Evolutionary conservation across 2,329 filamentous ascomycete species (phyloP).

Genomic region (Plenodomus tracheiphilus): DNA sequence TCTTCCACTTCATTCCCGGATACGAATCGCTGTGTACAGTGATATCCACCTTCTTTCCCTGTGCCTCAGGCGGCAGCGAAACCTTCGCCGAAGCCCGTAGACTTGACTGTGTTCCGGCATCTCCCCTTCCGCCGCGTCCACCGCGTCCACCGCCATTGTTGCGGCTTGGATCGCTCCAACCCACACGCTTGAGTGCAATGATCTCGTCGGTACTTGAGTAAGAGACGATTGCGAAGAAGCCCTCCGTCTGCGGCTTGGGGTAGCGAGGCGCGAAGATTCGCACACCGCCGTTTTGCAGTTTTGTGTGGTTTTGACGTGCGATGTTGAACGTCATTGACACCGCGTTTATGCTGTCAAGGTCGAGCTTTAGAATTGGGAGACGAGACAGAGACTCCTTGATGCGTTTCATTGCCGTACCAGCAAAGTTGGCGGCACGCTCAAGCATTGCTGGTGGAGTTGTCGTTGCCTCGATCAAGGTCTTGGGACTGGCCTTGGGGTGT

Average conservation of each 20-base stretch:
- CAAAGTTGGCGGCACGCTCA: conserved; percentile 49
- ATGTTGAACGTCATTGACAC: conserved; percentile 66
- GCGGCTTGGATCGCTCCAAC: conserved; percentile 60
- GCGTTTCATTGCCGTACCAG: conserved; percentile 52
- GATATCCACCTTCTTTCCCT: conserved; percentile 69
- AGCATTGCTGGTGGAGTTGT: conserved; percentile 21
- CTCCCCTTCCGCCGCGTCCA: conserved; percentile 9
- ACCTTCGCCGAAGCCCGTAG: conserved; percentile 61
- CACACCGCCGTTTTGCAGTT: conserved; percentile 54
- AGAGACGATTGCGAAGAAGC: conserved; percentile 83
- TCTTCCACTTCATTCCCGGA: conserved; percentile 69
- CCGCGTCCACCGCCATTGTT: conserved; percentile 5
- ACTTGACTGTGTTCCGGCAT: conserved; percentile 33
- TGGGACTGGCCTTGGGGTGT: conserved; percentile 41
- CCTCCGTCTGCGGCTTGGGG: conserved; percentile 92
- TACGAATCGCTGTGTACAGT: conserved; percentile 86
- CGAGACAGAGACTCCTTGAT: conserved; percentile 64
- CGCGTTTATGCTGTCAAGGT: conserved; percentile 63
- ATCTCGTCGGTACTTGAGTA: conserved; percentile 72
- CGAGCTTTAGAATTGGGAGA: conserved; percentile 71
- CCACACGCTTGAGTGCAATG: conserved; percentile 81
- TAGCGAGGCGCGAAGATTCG: conserved; percentile 86
- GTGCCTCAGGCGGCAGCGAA: conserved; percentile 59
- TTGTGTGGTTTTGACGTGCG: conserved; percentile 64
- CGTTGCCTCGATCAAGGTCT: conserved; percentile 46